Percentiles rank a stretch among this genome's conserved stretches.
phyloP scores from a whole-genome alignment of 148 eudicot species.

The Linanthus parryae region DNA sequence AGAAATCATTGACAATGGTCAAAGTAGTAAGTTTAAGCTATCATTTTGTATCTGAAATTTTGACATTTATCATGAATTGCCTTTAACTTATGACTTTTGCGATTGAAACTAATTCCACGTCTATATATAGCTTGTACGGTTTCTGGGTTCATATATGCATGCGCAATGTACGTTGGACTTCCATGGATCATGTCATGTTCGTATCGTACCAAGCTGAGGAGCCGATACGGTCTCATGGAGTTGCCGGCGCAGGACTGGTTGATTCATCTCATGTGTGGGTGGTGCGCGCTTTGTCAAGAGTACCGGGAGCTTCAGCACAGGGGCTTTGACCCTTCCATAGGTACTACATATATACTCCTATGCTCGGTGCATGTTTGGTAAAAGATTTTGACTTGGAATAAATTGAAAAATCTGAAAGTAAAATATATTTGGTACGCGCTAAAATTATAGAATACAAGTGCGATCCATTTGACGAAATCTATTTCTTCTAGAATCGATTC shows the following conservation, averaged over 20 bases:
- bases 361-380: no score
- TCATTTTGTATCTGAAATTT: no score
- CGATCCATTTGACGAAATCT: no score
- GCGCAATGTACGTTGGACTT: no score
- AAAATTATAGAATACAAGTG: no score
- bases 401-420: no score
- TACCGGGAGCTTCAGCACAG: background rate
- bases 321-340: background rate
- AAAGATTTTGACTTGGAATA: no score
- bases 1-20: slow-evolving; percentile 28
- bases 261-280: background rate
- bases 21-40: slow-evolving; percentile 31
- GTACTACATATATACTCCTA: background rate
- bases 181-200: background rate
- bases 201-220: background rate
- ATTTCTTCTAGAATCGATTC: no score
- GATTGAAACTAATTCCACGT: no score
- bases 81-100: no score
- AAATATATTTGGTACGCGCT: no score
- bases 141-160: background rate
- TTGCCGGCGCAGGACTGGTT: background rate
- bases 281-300: background rate
- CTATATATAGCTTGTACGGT: background rate
- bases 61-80: no score
- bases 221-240: background rate